Conservation (phyloP, 768 basidiomycete genomes). For the Phanerochaete sordida region DNA sequence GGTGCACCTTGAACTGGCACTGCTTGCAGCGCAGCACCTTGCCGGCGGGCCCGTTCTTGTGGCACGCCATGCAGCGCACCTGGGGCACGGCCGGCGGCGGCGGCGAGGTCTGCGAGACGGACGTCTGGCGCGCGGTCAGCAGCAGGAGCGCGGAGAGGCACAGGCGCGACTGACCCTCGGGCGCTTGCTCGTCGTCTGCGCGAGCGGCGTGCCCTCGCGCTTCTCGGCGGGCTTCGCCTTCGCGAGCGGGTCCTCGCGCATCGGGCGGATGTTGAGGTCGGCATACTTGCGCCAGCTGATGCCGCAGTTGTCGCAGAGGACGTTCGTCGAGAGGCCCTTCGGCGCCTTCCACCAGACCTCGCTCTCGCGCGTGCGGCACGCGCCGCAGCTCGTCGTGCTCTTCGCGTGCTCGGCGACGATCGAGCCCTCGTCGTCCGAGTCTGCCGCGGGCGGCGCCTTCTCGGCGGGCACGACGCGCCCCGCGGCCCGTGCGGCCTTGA, state of each 20-base stretch:
- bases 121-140: constrained; percentile 26
- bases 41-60: constrained; percentile 67
- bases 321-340: constrained; percentile 70
- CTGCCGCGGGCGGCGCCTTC: constrained; percentile 10
- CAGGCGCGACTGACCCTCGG: constrained; percentile 45
- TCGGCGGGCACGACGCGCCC: constrained; percentile 20
- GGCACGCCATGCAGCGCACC: constrained; percentile 72
- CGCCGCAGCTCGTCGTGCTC: constrained; percentile 65
- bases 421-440: constrained; percentile 72
- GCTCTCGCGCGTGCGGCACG: constrained; percentile 80
- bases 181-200: constrained; percentile 55
- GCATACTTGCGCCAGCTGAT: constrained; percentile 93
- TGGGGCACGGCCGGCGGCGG: constrained; percentile 62
- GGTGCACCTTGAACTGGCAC: constrained; percentile 77
- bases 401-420: constrained; percentile 56
- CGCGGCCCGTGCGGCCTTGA: constrained; percentile 35
- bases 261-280: constrained; percentile 72
- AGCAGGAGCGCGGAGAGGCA: neutral
- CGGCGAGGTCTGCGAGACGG: constrained; percentile 54
- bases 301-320: constrained; percentile 85
- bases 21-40: constrained; percentile 80
- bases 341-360: constrained; percentile 90
- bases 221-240: constrained; percentile 37
- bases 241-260: constrained; percentile 58
- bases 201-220: constrained; percentile 58